A percentile compares a stretch with the other conserved stretches of the same genome.
Conservation (phyloP, 768 basidiomycete genomes). For the Hemileccinum impolitum region DNA sequence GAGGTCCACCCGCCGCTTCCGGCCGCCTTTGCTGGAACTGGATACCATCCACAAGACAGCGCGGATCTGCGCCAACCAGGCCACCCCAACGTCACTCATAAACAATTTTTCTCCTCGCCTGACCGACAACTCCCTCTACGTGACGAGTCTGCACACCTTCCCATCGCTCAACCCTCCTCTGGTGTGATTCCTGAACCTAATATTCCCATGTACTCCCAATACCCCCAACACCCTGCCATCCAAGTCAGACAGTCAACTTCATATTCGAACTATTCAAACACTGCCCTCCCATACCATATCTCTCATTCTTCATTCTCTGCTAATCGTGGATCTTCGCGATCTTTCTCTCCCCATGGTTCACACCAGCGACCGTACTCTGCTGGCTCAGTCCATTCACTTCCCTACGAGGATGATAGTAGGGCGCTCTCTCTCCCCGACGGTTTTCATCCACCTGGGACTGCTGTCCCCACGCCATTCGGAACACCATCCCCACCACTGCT, state of each 20-base stretch:
- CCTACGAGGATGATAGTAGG: constrained; percentile 12
- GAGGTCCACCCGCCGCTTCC: constrained; percentile 41
- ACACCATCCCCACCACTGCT: constrained; percentile 26
- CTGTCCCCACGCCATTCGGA: constrained; percentile 10
- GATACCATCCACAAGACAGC: constrained; percentile 26
- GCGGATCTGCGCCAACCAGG: constrained; percentile 15
- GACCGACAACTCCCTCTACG: constrained; percentile 4
- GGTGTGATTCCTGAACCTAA: constrained; percentile 7
- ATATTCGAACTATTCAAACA: constrained; percentile 17
- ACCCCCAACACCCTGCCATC: constrained; percentile 7
- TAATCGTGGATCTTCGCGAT: constrained; percentile 3
- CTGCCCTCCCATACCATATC: constrained; percentile 9
- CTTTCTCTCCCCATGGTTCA: constrained; percentile 8
- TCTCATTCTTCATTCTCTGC: constrained; percentile 10
- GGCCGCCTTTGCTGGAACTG: constrained; percentile 27
- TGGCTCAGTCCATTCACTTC: constrained; percentile 14
- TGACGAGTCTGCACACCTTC: constrained; percentile 11
- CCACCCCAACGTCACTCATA: constrained; percentile 20
- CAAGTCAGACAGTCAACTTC: constrained; percentile 12
- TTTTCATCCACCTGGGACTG: constrained; percentile 6
- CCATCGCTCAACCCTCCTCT: constrained; percentile 8
- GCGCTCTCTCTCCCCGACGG: constrained; percentile 10
- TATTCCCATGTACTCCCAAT: constrained; percentile 14
- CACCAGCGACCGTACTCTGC: constrained; percentile 20
- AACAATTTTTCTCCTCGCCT: constrained; percentile 30